Evolutionary conservation across 2,329 filamentous ascomycete genomes (phyloP), one percentile per base, ranked within the genome.

Genomic region (Sporothrix curviconia): DNA sequence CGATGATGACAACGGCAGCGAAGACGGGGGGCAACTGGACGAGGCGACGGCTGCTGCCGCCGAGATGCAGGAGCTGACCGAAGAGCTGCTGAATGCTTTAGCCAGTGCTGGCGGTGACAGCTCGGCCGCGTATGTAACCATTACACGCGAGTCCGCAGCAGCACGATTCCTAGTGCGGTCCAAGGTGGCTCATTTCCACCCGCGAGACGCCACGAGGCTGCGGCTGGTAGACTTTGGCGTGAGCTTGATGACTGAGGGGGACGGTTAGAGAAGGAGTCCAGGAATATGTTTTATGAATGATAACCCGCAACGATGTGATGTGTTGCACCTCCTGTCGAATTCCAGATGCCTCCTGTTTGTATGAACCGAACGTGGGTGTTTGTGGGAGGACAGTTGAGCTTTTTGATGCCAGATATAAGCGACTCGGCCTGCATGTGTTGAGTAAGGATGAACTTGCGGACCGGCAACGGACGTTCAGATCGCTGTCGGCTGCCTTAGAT

Each of bases 101-200:
- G 72, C 79, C 49, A 77, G 81, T 57, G 77, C 80, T 0, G 75
- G 73, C 36, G 81, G 80, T 0, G 78, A 81, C 63, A 78, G 72
- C 57, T 78, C 78, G 44, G 76, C 78, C 15, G 76, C 80, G 1
- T 87, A 86, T 65, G 76, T 87, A 49, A 73, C 74, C 49, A 71
- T 86, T n/a, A 64, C 74, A 15, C 76, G 78, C 57, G 84, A 87
- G 65, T 82, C 83, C 46, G 82, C 84, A 2, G 81, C 82, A 12
- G 80, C 79, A 2, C 77, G 84, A 61, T 86, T 86, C 64, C 71
- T 87, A 22, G 81, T 86, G 34, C 72, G 84, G 56, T 83, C 82
- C 37, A 85, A 85, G 65, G 83, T 85, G 40, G 84, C 84, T 3
- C 79, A 83, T 63, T 85, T 86, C 63, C 83, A 87, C 64, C 83